Conservation (phyloP, 306 rosid species). For the Dicorynia guianensis region DNA sequence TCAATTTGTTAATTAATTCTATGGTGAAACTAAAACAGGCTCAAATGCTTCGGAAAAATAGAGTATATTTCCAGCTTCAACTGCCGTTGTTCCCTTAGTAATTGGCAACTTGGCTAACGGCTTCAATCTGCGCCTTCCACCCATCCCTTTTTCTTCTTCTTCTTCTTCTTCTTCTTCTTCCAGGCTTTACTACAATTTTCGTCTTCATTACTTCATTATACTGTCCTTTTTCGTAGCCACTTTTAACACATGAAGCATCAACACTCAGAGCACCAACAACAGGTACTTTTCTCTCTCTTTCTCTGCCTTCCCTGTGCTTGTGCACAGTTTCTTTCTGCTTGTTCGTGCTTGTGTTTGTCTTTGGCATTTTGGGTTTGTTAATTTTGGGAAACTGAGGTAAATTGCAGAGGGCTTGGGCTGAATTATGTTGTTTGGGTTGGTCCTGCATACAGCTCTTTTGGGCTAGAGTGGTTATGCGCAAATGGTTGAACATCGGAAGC, state of each 20-base stretch:
- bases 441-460: slow-evolving; percentile 91
- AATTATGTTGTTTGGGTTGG: slow-evolving; percentile 92
- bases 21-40: not conserved
- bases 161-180: slow-evolving; percentile 12
- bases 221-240: slow-evolving; percentile 13
- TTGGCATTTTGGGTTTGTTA: slow-evolving; percentile 48
- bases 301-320: not conserved
- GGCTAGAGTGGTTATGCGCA: slow-evolving; percentile 80
- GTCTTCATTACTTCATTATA: slow-evolving; percentile 32
- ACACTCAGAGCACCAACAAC: slow-evolving; percentile 51
- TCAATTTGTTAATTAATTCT: not conserved
- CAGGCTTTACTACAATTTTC: not conserved
- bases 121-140: slow-evolving; percentile 5
- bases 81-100: not conserved
- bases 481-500: slow-evolving; percentile 86
- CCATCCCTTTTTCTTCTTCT: not conserved
- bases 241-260: slow-evolving; percentile 55
- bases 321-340: not conserved
- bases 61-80: not conserved
- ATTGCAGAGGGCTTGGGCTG: slow-evolving; percentile 88
- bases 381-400: slow-evolving; percentile 58
- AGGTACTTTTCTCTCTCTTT: slow-evolving; percentile 49
- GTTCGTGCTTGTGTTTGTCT: slow-evolving; percentile 7
- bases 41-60: no score
- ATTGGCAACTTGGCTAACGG: not conserved